Base-by-base conservation (phyloP, 495 filamentous ascomycete species). In the Xylona heveae region DNA sequence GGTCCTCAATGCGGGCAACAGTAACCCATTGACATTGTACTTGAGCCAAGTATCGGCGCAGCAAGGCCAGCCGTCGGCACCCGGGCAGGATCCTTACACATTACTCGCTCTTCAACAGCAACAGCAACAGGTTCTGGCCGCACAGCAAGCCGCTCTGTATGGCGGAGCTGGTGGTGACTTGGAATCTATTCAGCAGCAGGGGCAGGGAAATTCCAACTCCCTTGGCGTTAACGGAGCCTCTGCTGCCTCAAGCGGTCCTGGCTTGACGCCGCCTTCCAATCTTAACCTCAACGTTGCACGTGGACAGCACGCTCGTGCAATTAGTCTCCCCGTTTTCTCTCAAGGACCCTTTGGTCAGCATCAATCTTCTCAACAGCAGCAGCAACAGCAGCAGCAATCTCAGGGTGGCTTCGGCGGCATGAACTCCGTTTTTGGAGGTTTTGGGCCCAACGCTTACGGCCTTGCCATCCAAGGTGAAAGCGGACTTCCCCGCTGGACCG, bases 1-100 rank as follows among this genome's bases (percentile, higher is more conserved):
- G 4, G 61, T 91, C 36, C 66, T 92, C 47, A 85, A 85, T 48
- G 68, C 65, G 24, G 71, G 71, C 19, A 59, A 61, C 35, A 84
- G 66, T 59, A 97, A 97, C 50, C 88, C 88, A 0, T 54, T 97
- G 45, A 90, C 80, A n/a, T 65, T 93, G 72, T 93, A 91, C 50
- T 67, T 93, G 24, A 78, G 68, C 49, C 81, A 91, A 48, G 74
- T 83, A 31, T 80, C 71, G 2, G 66, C 78, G 17, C 77, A 78
- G 14, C 66, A 74, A 23, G 51, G 60, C 28, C 67, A 67, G 31
- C 68, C 72, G 35, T 64, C 69, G 40, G 64, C 66, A 35, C 45
- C 48, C 20, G 50, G 42, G 22, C 60, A 59, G 39, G 66, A 68
- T 39, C 54, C 60, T 3, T 60, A 59, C 44, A 52, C 57, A 13